Evolutionary conservation across 1,284 basidiomycete species (phyloP), one percentile per base, ranked within the genome.

Genomic region (Phellopilus nigrolimitatus): DNA sequence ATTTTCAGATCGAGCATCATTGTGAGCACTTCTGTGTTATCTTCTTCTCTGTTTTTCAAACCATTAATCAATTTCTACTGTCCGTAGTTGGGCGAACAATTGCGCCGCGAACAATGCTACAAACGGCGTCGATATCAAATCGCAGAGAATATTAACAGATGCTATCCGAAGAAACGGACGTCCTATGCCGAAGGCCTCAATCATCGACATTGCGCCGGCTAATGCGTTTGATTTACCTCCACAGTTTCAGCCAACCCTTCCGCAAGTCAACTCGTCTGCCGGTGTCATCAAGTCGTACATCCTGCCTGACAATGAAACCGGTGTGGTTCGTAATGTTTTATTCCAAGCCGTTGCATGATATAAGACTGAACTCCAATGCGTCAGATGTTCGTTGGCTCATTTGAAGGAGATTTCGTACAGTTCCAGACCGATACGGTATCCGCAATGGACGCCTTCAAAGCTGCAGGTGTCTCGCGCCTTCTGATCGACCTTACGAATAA

Each of bases 371-470:
- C 30, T 51, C 28, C 36, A 15, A 37, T 25, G 40, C 7, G 39
- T 0, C 53, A 79, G 79, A 79, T 82, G 76, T 82, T 78, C 58
- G 71, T 82, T 4, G 79, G 81, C 10, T 80, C 79, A 0, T 84
- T 84, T 58, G 69, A 64, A n/a, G 68, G 71, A 39, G 68, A 71
- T 58, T 80, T 76, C 60, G 57, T 66, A 45, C 66, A 68, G 34
- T 84, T 83, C 71, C 78, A 80, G 62, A 62, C 63, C 0, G 79
- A 84, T 58, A 70, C 72, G 0, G 71, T 70, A 3, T 65, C 71
- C 12, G 72, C 76, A 1, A 64, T 82, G 53, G 61, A 64, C 3
- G 60, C 69, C 4, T 78, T 84, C 66, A 64, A 77, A 57, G 56
- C 62, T 1, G 69, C 72, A 1, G 76, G 75, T 5, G 75, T 80